These are phyloP conservation scores for Tylopilus vinaceipallidus DNA, from an alignment of 768 basidiomycete species.

Conservation along the genomic window DNA sequence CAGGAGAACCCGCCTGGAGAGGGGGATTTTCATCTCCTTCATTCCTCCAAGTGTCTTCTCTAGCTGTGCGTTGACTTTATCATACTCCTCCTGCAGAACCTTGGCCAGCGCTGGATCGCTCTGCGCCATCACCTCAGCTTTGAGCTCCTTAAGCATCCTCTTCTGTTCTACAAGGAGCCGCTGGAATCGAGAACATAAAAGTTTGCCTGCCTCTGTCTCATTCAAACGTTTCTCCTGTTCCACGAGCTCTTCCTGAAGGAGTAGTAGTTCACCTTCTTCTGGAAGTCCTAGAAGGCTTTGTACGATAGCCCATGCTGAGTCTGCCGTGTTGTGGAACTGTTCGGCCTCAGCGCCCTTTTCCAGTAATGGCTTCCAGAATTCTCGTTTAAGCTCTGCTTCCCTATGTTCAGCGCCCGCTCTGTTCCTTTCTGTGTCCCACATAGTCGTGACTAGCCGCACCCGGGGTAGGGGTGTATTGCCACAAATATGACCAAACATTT, in stretches of 20 bases:
- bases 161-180: constrained; percentile 15
- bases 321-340: background rate
- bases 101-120: constrained; percentile 7
- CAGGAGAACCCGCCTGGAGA: too few species aligned
- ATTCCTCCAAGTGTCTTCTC: too few species aligned
- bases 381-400: constrained; percentile 23
- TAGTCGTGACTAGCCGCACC: constrained; percentile 36
- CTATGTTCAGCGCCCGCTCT: background rate
- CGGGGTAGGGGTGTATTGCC: constrained; percentile 30
- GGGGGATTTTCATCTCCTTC: too few species aligned
- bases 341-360: background rate
- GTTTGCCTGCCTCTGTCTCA: constrained; percentile 21
- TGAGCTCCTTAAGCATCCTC: constrained; percentile 8
- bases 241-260: constrained; percentile 21
- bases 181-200: constrained; percentile 15
- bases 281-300: background rate
- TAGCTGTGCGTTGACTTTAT: too few species aligned
- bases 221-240: constrained; percentile 9
- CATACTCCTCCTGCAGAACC: background rate
- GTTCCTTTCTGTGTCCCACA: constrained; percentile 33
- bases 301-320: background rate
- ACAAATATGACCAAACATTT: constrained; percentile 35
- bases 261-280: too few species aligned
- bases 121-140: constrained; percentile 11
- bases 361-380: constrained; percentile 24